phyloP scores from a whole-genome alignment of 1,139 yeast genomes.

The Debaryomyces nepalensis region DNA sequence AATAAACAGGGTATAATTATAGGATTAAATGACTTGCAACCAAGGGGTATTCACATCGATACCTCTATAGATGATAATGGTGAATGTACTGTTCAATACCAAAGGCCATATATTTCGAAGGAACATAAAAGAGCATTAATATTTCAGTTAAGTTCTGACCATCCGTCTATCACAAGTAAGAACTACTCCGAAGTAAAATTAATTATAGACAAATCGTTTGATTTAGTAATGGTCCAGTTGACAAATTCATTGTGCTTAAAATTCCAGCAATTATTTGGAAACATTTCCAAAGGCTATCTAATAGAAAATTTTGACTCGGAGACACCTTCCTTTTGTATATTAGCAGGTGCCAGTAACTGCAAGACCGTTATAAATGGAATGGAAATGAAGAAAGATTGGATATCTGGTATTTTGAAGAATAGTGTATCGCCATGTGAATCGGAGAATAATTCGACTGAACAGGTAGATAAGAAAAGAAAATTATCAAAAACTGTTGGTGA shows the following conservation, averaged over 20 bases:
- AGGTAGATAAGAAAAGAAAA: slow-evolving; percentile 26
- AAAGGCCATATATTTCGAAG: slow-evolving; percentile 57
- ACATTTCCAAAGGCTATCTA: slow-evolving; percentile 26
- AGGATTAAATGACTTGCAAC: slow-evolving; percentile 50
- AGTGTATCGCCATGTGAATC: neutral
- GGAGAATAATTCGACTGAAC: neutral
- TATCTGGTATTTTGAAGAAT: slow-evolving; percentile 31
- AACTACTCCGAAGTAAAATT: slow-evolving; percentile 34
- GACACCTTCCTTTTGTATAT: slow-evolving; percentile 25
- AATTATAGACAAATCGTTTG: slow-evolving; percentile 32
- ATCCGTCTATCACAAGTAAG: slow-evolving; percentile 18
- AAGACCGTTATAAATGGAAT: slow-evolving; percentile 40
- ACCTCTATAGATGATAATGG: slow-evolving; percentile 22
- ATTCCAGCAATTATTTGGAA: slow-evolving; percentile 33
- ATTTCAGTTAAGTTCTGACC: slow-evolving; percentile 53
- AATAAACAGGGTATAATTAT: slow-evolving; percentile 59
- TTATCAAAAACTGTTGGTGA: slow-evolving; percentile 32
- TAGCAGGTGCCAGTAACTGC: slow-evolving; percentile 34
- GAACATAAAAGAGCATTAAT: slow-evolving; percentile 53
- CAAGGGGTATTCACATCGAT: slow-evolving; percentile 42
- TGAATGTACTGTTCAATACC: slow-evolving; percentile 44
- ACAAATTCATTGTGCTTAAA: slow-evolving; percentile 30
- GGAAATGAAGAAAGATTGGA: slow-evolving; percentile 43
- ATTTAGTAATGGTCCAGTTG: slow-evolving; percentile 33
- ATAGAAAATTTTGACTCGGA: slow-evolving; percentile 23